These are phyloP conservation scores for Rhodotorula diobovata DNA, from an alignment of 768 basidiomycete genomes.

Conservation along the genomic window DNA sequence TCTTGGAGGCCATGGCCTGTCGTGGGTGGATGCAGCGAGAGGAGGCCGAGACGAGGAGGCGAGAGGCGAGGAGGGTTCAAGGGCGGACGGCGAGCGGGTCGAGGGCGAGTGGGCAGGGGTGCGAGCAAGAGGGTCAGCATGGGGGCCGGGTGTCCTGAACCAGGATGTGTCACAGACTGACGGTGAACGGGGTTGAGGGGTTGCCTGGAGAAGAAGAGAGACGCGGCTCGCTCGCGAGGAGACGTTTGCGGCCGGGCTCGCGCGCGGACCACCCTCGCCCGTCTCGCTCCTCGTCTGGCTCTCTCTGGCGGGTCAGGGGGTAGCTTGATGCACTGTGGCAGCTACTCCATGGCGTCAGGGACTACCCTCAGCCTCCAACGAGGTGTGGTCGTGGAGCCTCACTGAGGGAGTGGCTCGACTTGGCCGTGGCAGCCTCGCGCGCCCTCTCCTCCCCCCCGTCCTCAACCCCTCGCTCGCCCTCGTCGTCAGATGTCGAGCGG, in stretches of 20 bases:
- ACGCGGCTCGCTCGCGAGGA: too few species aligned
- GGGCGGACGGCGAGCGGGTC: too few species aligned
- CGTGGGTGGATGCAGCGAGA: not conserved
- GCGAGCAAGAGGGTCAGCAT: not conserved
- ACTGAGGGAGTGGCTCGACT: not conserved
- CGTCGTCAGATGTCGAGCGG: slow-evolving; percentile 42
- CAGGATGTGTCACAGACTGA: not conserved
- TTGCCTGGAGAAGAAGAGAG: slow-evolving; percentile 1
- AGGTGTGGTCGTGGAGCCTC: too few species aligned
- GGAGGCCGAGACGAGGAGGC: not conserved
- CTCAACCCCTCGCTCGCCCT: not conserved
- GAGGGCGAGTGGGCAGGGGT: not conserved
- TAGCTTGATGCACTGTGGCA: too few species aligned
- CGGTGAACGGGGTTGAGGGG: not conserved
- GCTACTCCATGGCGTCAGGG: too few species aligned
- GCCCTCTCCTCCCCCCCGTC: not conserved
- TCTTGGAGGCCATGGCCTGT: not conserved
- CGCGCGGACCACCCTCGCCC: not conserved
- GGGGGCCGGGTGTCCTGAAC: not conserved
- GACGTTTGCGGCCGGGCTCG: not conserved
- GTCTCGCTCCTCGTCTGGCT: too few species aligned
- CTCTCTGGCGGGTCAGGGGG: too few species aligned
- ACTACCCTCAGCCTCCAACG: too few species aligned
- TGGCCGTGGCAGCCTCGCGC: not conserved
- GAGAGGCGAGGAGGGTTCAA: too few species aligned